Conservation (phyloP, 2,329 filamentous ascomycete species). For the Ophiosphaerella herpotricha region DNA sequence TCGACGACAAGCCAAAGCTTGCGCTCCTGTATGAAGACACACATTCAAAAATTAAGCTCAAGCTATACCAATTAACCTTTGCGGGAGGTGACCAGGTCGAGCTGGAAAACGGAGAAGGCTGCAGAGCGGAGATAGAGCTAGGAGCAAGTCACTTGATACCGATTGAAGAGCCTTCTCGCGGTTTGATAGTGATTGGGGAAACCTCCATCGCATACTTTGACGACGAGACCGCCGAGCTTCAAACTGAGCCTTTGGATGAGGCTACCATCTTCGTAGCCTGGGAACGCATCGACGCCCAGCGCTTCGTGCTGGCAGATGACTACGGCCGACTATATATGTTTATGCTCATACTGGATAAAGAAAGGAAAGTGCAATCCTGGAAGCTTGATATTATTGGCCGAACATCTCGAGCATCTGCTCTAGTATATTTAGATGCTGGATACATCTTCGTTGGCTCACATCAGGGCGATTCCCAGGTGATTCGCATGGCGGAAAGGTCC, state of each 20-base stretch:
- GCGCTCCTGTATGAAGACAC: slow-evolving; percentile 70
- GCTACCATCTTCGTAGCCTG: slow-evolving; percentile 90
- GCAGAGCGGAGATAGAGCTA: slow-evolving; percentile 60
- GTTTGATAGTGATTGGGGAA: slow-evolving; percentile 55
- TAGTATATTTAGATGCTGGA: slow-evolving; percentile 77
- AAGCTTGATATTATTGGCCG: slow-evolving; percentile 68
- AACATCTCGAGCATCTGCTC: slow-evolving; percentile 74
- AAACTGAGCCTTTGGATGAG: slow-evolving; percentile 69
- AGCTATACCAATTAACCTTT: slow-evolving; percentile 60
- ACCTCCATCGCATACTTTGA: slow-evolving; percentile 86
- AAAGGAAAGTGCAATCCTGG: slow-evolving; percentile 72
- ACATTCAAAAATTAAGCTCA: slow-evolving; percentile 59
- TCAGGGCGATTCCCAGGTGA: slow-evolving; percentile 87
- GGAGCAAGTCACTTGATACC: slow-evolving; percentile 67
- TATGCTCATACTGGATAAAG: slow-evolving; percentile 69
- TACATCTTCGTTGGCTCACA: slow-evolving; percentile 88
- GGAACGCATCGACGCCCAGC: slow-evolving; percentile 79
- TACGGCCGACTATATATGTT: slow-evolving; percentile 86
- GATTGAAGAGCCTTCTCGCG: slow-evolving; percentile 60
- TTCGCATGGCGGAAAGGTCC: slow-evolving; percentile 64
- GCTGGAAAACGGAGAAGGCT: slow-evolving; percentile 57
- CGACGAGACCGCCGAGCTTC: slow-evolving; percentile 69
- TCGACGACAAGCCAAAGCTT: slow-evolving; percentile 60
- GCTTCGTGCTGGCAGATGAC: slow-evolving; percentile 89
- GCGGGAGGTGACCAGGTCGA: slow-evolving; percentile 57